Conservation (phyloP, 2,329 filamentous ascomycete species). For the Aschersonia sp. region DNA sequence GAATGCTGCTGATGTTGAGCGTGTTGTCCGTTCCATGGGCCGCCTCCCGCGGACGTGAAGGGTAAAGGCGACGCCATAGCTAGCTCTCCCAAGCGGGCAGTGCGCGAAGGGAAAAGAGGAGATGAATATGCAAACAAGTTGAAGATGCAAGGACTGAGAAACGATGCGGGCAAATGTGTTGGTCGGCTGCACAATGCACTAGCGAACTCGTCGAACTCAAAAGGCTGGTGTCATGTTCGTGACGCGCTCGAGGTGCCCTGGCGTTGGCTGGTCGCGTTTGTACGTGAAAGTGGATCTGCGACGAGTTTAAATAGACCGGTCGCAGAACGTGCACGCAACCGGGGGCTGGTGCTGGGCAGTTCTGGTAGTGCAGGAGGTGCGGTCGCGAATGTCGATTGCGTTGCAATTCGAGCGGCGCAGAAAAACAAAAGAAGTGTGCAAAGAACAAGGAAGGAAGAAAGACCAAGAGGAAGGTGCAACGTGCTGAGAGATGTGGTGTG, state of each 20-base stretch:
- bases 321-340: neutral
- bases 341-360: no score
- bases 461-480: no score
- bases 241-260: constrained; percentile 9
- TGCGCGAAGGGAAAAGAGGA: neutral
- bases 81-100: constrained; percentile 1
- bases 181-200: neutral
- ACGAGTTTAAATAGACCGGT: neutral
- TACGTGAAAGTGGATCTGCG: constrained; percentile 3
- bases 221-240: constrained; percentile 24
- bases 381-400: no score
- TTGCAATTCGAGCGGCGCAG: no score
- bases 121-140: neutral
- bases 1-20: constrained; percentile 3
- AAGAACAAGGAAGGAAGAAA: no score
- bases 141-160: neutral
- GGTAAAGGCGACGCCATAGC: constrained; percentile 26
- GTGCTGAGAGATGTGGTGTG: no score
- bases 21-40: constrained; percentile 2
- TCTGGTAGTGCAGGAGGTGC: no score
- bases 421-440: no score
- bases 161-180: neutral
- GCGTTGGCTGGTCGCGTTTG: constrained; percentile 1
- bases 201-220: constrained; percentile 12
- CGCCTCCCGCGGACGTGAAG: constrained; percentile 11